Conservation (phyloP, 306 rosid genomes). For the Prunus padus region DNA sequence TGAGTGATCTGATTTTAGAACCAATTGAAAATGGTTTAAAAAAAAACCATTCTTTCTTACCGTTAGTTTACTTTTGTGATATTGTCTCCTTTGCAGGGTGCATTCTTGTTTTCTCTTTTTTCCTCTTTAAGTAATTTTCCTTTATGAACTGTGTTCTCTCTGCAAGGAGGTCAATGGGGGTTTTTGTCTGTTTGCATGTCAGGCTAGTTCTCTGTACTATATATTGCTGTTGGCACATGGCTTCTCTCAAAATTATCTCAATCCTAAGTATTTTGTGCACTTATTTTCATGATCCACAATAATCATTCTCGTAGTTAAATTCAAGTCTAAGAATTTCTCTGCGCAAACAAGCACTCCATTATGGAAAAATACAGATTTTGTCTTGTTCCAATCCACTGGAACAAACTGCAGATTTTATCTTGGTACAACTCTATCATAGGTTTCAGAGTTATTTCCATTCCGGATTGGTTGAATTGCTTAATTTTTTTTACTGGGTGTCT, state of each 20-base stretch:
- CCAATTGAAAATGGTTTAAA: neutral
- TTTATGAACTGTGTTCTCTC: neutral
- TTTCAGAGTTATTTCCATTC: neutral
- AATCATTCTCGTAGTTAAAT: neutral
- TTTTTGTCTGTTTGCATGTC: neutral
- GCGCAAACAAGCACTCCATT: neutral
- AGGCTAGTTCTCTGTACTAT: neutral
- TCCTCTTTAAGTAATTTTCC: neutral
- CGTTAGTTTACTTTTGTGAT: neutral
- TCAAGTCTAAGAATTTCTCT: neutral
- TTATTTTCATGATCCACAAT: neutral
- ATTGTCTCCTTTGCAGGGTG: neutral
- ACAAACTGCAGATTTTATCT: neutral
- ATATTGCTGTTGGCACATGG: neutral
- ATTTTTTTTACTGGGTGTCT: constrained; percentile 21
- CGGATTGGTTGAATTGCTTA: constrained; percentile 15
- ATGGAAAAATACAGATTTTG: neutral
- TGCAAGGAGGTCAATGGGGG: neutral
- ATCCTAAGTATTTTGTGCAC: neutral
- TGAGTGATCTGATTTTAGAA: neutral
- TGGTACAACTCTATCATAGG: neutral
- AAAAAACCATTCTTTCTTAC: neutral
- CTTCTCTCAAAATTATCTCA: neutral
- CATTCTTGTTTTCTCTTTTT: neutral
- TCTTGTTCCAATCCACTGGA: neutral